Evolutionary conservation across 208 protist genomes (phyloP).

Genomic region (Trypanosoma caninum): DNA sequence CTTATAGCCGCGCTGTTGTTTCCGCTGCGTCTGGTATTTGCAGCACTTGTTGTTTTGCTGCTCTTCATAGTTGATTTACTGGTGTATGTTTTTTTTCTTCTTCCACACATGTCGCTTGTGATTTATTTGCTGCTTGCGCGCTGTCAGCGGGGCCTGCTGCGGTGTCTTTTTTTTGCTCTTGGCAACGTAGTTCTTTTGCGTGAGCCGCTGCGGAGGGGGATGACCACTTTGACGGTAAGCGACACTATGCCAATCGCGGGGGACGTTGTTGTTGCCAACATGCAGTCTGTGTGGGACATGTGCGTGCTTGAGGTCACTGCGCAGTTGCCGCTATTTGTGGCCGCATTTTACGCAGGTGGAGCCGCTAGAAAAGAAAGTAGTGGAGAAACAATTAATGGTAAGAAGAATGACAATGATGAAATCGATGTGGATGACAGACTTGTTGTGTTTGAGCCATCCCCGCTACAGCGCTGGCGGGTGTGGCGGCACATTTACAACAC

Average conservation of each 20-base stretch:
- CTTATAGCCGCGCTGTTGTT: slow-evolving; percentile 42
- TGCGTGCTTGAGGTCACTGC: slow-evolving; percentile 60
- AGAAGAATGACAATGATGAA: neutral
- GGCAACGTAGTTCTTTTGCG: slow-evolving; percentile 37
- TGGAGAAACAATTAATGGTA: neutral
- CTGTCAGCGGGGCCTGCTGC: slow-evolving; percentile 43
- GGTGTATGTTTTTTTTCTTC: slow-evolving; percentile 34
- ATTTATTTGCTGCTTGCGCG: slow-evolving; percentile 32
- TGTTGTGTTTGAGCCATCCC: slow-evolving; percentile 47
- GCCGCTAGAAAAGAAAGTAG: neutral
- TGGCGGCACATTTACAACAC: slow-evolving; percentile 53
- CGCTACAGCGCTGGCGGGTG: slow-evolving; percentile 65
- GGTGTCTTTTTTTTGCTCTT: slow-evolving; percentile 53
- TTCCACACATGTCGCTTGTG: slow-evolving; percentile 27
- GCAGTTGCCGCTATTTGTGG: slow-evolving; percentile 28
- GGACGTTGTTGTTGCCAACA: slow-evolving; percentile 62
- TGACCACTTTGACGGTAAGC: neutral
- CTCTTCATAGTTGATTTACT: slow-evolving; percentile 51
- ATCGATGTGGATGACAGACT: slow-evolving; percentile 1
- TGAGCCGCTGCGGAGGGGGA: neutral
- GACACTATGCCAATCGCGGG: slow-evolving; percentile 21
- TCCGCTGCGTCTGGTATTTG: slow-evolving; percentile 47
- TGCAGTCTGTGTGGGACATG: slow-evolving; percentile 72
- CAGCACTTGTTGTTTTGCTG: slow-evolving; percentile 32
- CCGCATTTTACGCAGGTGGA: slow-evolving; percentile 27